Base-by-base conservation (phyloP, 1,284 basidiomycete genomes). In the Irpex sp. region DNA sequence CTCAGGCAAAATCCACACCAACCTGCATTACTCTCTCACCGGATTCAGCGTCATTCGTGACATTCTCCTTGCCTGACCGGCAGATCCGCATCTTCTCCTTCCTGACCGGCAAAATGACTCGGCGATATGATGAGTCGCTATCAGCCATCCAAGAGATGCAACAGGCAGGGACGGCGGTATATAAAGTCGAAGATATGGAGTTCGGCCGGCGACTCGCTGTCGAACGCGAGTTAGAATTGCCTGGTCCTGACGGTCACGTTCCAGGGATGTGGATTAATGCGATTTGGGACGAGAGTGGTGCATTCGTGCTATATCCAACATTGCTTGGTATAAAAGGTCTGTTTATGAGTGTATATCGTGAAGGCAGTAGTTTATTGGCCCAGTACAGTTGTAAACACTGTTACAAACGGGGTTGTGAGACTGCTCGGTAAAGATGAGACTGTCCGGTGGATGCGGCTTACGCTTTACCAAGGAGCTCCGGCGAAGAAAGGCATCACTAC, bases 151-250 rank as follows among this genome's bases (percentile, higher is more conserved):
- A 96, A 70, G 95, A 98, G 73, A 98, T 98, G 95, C 94, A 96
- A 72, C 94, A 96, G 73, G 93, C 93, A 1, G 94, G 93, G 1
- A 96, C 94, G 6, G 88, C 93, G 0, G 84, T 94, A 18, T 93
- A 91, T 76, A 90, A 88, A 70, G 86, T 99, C 9, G 97, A 99
- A 65, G 95, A 98, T 74, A 99, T 99, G 96, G 97, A 99, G 73
- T 98, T 99, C 71, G 96, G 97, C n/a, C 81, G 97, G 61, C 82
- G 97, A 9, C 79, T 99, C 56, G 97, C 97, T 1, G 80, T 89
- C 14, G 97, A 99, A 74, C 83, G 93, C 63, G 96, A 99, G 69
- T 75, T 99, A 55, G 94, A 98, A 72, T 80, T 90, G 47, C 85
- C 88, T 45, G 82, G 85, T 37, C 83, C 86, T 2, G 90, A 91